Evolutionary conservation across 1,284 basidiomycete species (phyloP).

Genomic region (Phlebopus sp.): DNA sequence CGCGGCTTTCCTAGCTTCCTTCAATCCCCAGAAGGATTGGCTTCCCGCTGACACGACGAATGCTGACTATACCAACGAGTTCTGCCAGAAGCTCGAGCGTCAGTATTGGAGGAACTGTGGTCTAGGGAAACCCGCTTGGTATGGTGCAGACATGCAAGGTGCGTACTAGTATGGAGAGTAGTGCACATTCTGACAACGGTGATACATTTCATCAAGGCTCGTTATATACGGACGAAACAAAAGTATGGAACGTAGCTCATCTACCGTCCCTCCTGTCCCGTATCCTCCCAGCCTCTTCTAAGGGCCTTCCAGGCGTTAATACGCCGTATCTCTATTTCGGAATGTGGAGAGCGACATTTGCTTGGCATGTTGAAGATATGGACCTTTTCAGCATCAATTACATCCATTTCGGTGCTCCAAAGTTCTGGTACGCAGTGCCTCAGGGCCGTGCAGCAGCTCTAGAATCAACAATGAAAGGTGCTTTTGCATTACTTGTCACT

Average conservation of each 20-base stretch:
- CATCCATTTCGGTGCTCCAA: conserved; percentile 97
- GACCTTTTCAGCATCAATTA: conserved; percentile 99
- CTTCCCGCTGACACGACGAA: conserved; percentile 68
- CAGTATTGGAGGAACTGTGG: conserved; percentile 92
- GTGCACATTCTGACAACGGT: background rate
- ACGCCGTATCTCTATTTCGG: conserved; percentile 98
- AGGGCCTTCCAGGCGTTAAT: conserved; percentile 91
- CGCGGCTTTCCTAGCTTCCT: conserved; percentile 61
- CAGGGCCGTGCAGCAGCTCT: conserved; percentile 78
- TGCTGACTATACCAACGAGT: conserved; percentile 80
- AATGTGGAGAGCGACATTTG: conserved; percentile 98
- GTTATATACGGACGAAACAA: conserved; percentile 80
- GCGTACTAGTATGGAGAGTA: conserved; percentile 17
- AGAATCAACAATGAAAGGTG: conserved; percentile 81
- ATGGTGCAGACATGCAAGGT: conserved; percentile 95
- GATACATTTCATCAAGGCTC: conserved; percentile 52
- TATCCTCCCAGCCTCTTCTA: conserved; percentile 62
- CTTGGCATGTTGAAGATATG: conserved; percentile 99
- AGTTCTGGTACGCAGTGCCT: conserved; percentile 95
- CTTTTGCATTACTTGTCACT: conserved; percentile 14
- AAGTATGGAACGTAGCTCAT: conserved; percentile 89
- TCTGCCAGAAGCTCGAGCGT: conserved; percentile 85
- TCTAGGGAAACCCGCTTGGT: conserved; percentile 87
- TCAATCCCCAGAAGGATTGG: conserved; percentile 74
- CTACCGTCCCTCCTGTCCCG: conserved; percentile 87